Evolutionary conservation across 352 stramenopile species (phyloP).

Genomic region (Globisporangium okanoganense): DNA sequence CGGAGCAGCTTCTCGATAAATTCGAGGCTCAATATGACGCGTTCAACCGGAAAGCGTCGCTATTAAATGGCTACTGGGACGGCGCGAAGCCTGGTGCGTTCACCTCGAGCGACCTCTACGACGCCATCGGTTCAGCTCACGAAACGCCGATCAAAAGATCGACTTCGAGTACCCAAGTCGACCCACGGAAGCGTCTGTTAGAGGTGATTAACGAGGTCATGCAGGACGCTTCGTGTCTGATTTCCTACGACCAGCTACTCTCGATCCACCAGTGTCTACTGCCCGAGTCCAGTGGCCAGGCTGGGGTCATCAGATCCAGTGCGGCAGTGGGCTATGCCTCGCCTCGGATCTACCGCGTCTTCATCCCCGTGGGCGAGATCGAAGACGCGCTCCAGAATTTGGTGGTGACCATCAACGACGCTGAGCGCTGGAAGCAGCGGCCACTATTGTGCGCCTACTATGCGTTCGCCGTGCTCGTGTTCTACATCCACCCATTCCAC

Average conservation of each 20-base stretch:
- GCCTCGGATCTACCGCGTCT: constrained; percentile 77
- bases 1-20: constrained; percentile 31
- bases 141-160: constrained; percentile 21
- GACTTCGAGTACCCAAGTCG: constrained; percentile 15
- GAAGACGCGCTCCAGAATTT: constrained; percentile 36
- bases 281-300: constrained; percentile 32
- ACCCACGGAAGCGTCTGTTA: constrained; percentile 39
- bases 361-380: constrained; percentile 66
- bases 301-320: constrained; percentile 47
- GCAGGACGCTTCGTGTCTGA: constrained; percentile 42
- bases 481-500: constrained; percentile 85
- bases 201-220: constrained; percentile 67
- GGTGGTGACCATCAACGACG: constrained; percentile 43
- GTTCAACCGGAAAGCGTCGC: constrained; percentile 38
- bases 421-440: constrained; percentile 30
- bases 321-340: constrained; percentile 74
- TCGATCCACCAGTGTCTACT: constrained; percentile 55
- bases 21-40: constrained; percentile 57
- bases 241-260: constrained; percentile 60
- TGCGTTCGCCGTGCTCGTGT: constrained; percentile 72
- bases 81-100: constrained; percentile 30
- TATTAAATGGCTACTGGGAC: constrained; percentile 37
- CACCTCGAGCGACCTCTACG: constrained; percentile 70
- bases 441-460: constrained; percentile 78
- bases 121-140: constrained; percentile 62